Evolutionary conservation across 2,329 filamentous ascomycete genomes (phyloP), one percentile per base, ranked within the genome.

Genomic region (Akanthomyces uredinophilus): DNA sequence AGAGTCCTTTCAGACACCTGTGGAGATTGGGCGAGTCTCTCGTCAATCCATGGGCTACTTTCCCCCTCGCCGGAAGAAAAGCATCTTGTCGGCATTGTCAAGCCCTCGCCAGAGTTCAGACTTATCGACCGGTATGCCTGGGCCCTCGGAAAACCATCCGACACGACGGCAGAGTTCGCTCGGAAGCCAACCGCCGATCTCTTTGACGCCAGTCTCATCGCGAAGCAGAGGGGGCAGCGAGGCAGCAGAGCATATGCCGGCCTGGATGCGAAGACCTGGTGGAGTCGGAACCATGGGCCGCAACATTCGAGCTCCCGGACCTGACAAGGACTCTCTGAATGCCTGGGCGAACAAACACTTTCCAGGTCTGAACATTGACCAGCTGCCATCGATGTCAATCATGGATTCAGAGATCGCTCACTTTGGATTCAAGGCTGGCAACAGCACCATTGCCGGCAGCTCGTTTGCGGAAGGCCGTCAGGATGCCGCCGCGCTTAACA

Each of bases 31-130:
- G 18, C 87, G 95, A 35, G 86, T 98, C 63, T 87, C 92, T 24
- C 87, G 91, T 62, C 87, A 88, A 74, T 84, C 89, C 2, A 82
- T 97, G 50, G 94, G 93, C 27, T 98, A 94, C 75, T 98, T 98
- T 70, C 94, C 94, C 3, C 93, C 93, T 8, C 85, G 92, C 22
- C 83, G 92, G 71, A 91, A 93, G 86, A 95, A 95, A 87, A 95
- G 90, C 65, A 76, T 84, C 11, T 79, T 83, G 58, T 89, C 90
- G 3, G 82, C 86, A 16, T 67, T 87, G 57, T 85, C 87, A 20
- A 91, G 88, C 2, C 89, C 90, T 8, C 83, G 85, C 22, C 81
- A 83, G 50, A 90, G 87, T 43, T 74, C 87, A 44, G 88, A 90
- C 62, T 69, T 87, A 10, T 79, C 81, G 14, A 82, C 81, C 60